Conservation (phyloP, 2,329 filamentous ascomycete genomes). For the Ascomycota sp. region DNA sequence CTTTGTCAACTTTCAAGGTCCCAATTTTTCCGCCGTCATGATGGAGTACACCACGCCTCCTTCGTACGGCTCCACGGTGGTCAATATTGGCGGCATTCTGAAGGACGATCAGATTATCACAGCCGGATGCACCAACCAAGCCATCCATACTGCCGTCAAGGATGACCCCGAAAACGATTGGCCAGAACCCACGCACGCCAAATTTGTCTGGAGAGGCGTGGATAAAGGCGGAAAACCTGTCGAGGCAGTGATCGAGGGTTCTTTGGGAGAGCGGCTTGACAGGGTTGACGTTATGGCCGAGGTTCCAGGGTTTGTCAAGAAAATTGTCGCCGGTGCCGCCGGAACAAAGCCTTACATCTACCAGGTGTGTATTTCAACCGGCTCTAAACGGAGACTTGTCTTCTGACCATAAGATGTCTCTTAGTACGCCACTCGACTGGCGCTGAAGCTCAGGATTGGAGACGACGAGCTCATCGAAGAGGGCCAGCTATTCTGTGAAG, state of each 20-base stretch:
- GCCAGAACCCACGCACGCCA: conserved; percentile 63
- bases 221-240: conserved; percentile 56
- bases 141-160: conserved; percentile 47
- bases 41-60: conserved; percentile 94
- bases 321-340: conserved; percentile 68
- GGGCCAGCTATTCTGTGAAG: conserved; percentile 66
- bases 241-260: conserved; percentile 46
- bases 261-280: conserved; percentile 51
- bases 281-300: conserved; percentile 86
- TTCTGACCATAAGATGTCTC: neutral
- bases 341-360: conserved; percentile 97
- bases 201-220: conserved; percentile 60
- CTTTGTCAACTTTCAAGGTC: conserved; percentile 79
- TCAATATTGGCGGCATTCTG: conserved; percentile 64
- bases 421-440: conserved; percentile 51
- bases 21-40: conserved; percentile 67
- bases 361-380: conserved; percentile 38
- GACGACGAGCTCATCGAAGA: conserved; percentile 61
- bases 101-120: conserved; percentile 65
- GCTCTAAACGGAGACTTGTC: neutral
- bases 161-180: conserved; percentile 64
- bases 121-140: conserved; percentile 45
- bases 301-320: conserved; percentile 88
- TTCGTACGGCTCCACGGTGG: conserved; percentile 71
- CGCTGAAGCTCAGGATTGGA: conserved; percentile 67